phyloP scores from a whole-genome alignment of 257 asterid genomes.

The Rauvolfia tetraphylla region DNA sequence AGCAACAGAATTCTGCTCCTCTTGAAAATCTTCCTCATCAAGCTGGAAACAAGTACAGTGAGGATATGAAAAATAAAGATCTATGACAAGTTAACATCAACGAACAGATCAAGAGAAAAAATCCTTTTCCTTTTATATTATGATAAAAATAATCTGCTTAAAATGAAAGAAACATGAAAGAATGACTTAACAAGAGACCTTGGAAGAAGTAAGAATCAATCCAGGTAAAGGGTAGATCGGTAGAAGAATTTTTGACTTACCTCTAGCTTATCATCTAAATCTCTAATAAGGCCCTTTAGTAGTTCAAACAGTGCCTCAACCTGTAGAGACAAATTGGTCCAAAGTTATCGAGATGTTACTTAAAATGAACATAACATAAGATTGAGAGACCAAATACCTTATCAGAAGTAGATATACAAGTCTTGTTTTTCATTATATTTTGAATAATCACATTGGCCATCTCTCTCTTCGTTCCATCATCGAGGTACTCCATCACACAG shows the following conservation, averaged over 20 bases:
- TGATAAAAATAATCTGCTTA: background rate
- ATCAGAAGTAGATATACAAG: slow-evolving; percentile 74
- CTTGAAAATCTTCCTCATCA: slow-evolving; percentile 90
- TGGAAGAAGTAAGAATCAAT: background rate
- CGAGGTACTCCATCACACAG: slow-evolving; percentile 77
- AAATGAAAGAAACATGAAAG: slow-evolving; percentile 5
- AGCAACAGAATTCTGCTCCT: slow-evolving; percentile 90
- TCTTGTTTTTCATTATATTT: slow-evolving; percentile 73
- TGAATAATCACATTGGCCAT: slow-evolving; percentile 91
- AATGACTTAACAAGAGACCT: background rate
- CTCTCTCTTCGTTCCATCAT: slow-evolving; percentile 75
- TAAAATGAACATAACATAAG: slow-evolving; percentile 16
- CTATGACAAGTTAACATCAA: background rate
- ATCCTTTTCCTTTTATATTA: background rate
- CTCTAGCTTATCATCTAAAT: slow-evolving; percentile 69
- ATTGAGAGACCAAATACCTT: slow-evolving; percentile 49
- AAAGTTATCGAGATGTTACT: slow-evolving; percentile 27
- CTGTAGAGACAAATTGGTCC: slow-evolving; percentile 41
- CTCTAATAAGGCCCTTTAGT: slow-evolving; percentile 81
- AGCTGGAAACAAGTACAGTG: slow-evolving; percentile 45
- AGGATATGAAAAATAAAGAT: background rate
- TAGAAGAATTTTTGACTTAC: slow-evolving; percentile 36
- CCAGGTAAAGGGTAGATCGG: background rate
- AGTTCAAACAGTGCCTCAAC: slow-evolving; percentile 85
- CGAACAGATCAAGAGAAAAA: background rate